Evolutionary conservation across 2,329 filamentous ascomycete genomes (phyloP).

Genomic region (Arthrinium phaeospermum): DNA sequence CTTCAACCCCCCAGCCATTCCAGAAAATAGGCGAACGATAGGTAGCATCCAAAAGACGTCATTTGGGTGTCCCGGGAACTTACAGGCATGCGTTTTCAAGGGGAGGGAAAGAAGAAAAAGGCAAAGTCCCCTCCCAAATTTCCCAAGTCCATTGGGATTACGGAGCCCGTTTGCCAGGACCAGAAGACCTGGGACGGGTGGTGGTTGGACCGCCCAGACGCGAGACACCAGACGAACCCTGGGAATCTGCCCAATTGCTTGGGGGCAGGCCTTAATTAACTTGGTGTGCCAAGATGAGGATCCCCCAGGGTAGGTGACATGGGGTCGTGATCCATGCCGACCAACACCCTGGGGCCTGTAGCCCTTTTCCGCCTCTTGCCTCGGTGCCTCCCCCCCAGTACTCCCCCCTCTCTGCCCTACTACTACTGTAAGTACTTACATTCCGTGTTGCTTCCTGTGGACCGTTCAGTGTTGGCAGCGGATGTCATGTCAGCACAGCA

Average conservation of each 20-base stretch:
- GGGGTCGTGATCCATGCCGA: not conserved
- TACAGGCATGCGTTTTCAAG: too few relatives aligned
- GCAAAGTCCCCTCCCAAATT: not conserved
- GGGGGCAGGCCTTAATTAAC: constrained; percentile 24
- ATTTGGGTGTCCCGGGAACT: not conserved
- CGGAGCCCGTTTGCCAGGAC: constrained; percentile 6
- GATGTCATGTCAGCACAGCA: not conserved
- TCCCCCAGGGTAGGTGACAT: constrained; percentile 18
- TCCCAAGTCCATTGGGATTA: not conserved
- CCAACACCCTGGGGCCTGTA: not conserved
- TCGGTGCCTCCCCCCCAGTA: not conserved
- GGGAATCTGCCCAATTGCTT: constrained; percentile 4
- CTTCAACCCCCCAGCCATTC: not conserved
- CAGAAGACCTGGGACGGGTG: not conserved
- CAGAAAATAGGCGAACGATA: not conserved
- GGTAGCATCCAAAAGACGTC: not conserved
- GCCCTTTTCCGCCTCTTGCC: constrained; percentile 2
- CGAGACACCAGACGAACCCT: constrained; percentile 15
- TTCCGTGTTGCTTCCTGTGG: not conserved
- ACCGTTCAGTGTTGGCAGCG: not conserved
- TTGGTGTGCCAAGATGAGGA: constrained; percentile 22
- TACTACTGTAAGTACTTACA: not conserved
- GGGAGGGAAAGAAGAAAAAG: not conserved
- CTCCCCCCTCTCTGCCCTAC: not conserved
- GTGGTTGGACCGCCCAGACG: not conserved